These are phyloP conservation scores for Centaurea solstitialis DNA, from an alignment of 129 eudicot species.

Conservation along the genomic window DNA sequence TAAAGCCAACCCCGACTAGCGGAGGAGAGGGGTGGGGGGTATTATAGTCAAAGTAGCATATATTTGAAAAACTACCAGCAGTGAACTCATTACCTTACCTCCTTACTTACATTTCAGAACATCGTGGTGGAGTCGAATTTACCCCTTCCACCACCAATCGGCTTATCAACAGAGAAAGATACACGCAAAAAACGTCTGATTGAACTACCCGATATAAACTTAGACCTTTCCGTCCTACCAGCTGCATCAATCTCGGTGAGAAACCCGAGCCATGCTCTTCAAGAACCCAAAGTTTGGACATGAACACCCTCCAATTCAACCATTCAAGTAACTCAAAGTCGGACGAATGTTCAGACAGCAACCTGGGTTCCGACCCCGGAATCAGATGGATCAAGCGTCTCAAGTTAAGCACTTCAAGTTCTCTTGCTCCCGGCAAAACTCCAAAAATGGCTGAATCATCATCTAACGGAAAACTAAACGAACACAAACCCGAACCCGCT, in stretches of 20 bases:
- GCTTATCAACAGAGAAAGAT: constrained; percentile 24
- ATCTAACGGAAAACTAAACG: constrained; percentile 36
- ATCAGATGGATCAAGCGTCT: constrained; percentile 89
- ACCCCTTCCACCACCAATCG: constrained; percentile 25
- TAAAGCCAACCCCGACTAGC: not conserved
- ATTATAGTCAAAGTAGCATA: not conserved
- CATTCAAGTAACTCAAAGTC: constrained; percentile 38
- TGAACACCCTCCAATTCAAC: constrained; percentile 43
- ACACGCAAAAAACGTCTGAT: constrained; percentile 24
- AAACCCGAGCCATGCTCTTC: constrained; percentile 60
- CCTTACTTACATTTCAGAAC: constrained; percentile 34
- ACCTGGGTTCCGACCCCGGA: constrained; percentile 40
- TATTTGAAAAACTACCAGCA: not conserved
- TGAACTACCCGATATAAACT: constrained; percentile 59
- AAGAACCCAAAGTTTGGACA: constrained; percentile 82
- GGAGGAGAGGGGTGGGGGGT: not conserved
- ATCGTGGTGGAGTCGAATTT: constrained; percentile 25
- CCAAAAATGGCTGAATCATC: constrained; percentile 40
- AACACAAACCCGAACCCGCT: constrained; percentile 23
- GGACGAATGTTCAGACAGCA: constrained; percentile 11
- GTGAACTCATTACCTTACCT: constrained; percentile 3
- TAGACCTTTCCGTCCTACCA: constrained; percentile 50
- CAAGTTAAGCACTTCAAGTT: constrained; percentile 42
- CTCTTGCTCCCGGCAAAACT: constrained; percentile 34
- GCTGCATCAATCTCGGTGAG: constrained; percentile 51